These are phyloP conservation scores for Polytrichum formosum DNA, from an alignment of 225 moss, liverwort and hornwort genomes.

Conservation along the genomic window DNA sequence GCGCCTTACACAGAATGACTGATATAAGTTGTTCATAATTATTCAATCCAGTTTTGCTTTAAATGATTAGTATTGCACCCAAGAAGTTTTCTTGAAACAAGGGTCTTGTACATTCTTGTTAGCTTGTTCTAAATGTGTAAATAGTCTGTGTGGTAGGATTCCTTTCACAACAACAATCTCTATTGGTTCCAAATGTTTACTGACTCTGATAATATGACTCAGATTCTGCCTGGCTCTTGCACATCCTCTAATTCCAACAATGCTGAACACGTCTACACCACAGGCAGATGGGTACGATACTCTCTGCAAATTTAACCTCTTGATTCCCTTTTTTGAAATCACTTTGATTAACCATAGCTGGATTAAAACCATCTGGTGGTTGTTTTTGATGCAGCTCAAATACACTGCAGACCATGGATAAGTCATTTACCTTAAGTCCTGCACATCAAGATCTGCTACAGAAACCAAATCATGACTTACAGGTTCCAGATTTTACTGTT, in stretches of 20 bases:
- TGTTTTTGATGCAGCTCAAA: slow-evolving; percentile 17
- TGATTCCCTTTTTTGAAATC: background rate
- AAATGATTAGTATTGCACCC: too few species aligned
- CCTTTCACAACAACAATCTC: too few species aligned
- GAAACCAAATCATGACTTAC: slow-evolving; percentile 52
- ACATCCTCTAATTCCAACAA: slow-evolving; percentile 54
- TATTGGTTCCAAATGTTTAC: background rate
- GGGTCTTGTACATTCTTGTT: too few species aligned
- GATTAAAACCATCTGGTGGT: background rate
- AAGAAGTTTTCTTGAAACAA: too few species aligned
- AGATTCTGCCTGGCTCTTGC: slow-evolving; percentile 29
- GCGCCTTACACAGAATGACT: too few species aligned
- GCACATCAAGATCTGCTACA: slow-evolving; percentile 52
- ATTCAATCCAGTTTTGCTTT: too few species aligned
- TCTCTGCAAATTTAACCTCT: background rate
- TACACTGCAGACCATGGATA: slow-evolving; percentile 50
- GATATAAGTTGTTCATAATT: too few species aligned
- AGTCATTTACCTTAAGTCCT: slow-evolving; percentile 44
- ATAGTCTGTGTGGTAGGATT: too few species aligned
- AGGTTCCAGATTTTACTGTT: slow-evolving; percentile 22
- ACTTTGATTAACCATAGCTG: too few species aligned
- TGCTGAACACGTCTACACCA: slow-evolving; percentile 47
- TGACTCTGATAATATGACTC: background rate
- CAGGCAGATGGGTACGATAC: slow-evolving; percentile 77
- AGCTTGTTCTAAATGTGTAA: too few species aligned